Evolutionary conservation across 164 flowering plant genomes (phyloP), one percentile per base, ranked within the genome.

Genomic region (Euptelea pleiosperma): DNA sequence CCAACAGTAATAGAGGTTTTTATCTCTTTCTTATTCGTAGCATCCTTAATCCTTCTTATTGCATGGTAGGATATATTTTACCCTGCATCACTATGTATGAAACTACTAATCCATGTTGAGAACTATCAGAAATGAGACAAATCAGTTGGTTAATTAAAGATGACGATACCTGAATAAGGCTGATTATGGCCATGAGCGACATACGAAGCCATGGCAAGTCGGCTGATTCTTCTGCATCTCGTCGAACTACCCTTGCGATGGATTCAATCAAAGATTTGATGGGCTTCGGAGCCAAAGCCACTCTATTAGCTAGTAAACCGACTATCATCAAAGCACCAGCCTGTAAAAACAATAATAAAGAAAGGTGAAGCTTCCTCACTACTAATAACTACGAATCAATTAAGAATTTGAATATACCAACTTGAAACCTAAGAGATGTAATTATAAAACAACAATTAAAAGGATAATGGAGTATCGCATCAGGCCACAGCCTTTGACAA

Each of bases 301-400:
- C 83, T 72, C 78, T 84, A 55, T 61, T 78, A 46, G 87, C 87
- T 30, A 93, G 72, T 44, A 81, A 61, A 65, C 82, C 82, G 66
- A 81, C 77, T 62, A 90, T 74, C 92, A 93, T 93, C 79, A 93
- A 70, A 40, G 97, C 79, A 75, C 94, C 86, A 71, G 97, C 98
- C 98, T 91, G 55, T 8, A 64, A 2, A 70, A 8, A 62, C n/a
- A 22, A 24, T 29, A 34, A 24, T 3, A 36, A 68, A 26, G 6
- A 25, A 53, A 1, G 19, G 25, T 36, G 11, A 53, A 26, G 24
- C 6, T 9, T 54, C 36, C 40, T 57, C 25, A 57, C 30, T 48
- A 11, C 6, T 4, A 36, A 36, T 31, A 26, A 47, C 30, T 36
- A 25, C 35, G 46, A 54, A 46, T 25, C 30, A 48, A 31, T 15